Percentiles rank a stretch among this genome's conserved stretches.
phyloP scores from a whole-genome alignment of 768 basidiomycete species.

The Suillus decipiens region DNA sequence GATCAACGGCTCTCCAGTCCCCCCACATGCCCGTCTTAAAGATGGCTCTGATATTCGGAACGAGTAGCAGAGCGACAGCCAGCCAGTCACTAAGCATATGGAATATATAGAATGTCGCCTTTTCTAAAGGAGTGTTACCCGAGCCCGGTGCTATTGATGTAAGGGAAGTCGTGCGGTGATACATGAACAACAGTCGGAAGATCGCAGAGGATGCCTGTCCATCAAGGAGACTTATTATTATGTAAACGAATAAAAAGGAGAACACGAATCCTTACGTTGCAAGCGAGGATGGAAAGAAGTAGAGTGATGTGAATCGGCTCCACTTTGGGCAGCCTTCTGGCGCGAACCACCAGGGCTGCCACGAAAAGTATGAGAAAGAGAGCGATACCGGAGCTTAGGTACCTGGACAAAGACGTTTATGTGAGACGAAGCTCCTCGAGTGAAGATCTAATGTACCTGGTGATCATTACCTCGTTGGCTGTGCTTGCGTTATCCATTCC shows the following conservation, averaged over 20 bases:
- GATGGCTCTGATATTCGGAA: constrained; percentile 32
- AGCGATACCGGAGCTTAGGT: constrained; percentile 30
- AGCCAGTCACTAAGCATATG: constrained; percentile 49
- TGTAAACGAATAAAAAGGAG: not conserved
- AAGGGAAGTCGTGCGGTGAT: constrained; percentile 35
- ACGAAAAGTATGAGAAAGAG: constrained; percentile 25
- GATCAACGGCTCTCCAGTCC: constrained; percentile 16
- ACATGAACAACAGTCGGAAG: constrained; percentile 45
- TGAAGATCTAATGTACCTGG: constrained; percentile 23
- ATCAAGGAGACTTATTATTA: not conserved
- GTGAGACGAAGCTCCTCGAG: not conserved
- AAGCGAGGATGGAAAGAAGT: constrained; percentile 22
- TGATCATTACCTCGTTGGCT: constrained; percentile 21
- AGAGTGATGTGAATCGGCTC: constrained; percentile 23
- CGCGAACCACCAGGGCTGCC: constrained; percentile 24
- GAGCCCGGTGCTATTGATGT: constrained; percentile 30
- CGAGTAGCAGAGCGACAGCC: constrained; percentile 30
- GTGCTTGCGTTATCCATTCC: constrained; percentile 21
- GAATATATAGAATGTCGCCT: constrained; percentile 45
- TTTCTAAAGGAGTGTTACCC: constrained; percentile 36
- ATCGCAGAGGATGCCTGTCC: constrained; percentile 30
- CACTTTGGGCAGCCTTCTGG: constrained; percentile 29
- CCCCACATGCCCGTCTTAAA: constrained; percentile 31
- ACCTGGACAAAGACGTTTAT: constrained; percentile 19
- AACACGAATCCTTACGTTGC: constrained; percentile 34